phyloP scores from a whole-genome alignment of 164 flowering plant genomes.

The Protea cynaroides region DNA sequence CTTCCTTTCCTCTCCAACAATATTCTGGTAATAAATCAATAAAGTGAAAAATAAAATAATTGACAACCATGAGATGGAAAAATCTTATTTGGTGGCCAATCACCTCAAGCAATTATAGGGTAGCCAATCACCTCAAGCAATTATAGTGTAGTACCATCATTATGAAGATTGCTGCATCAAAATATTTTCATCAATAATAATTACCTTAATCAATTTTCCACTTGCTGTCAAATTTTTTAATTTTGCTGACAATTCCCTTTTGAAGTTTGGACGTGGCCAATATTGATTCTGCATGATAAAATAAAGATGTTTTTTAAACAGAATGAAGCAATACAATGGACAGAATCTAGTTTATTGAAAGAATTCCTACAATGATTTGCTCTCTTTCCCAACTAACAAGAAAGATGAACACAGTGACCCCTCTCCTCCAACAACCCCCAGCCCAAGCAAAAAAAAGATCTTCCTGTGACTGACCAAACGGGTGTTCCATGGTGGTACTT shows the following conservation, averaged over 20 bases:
- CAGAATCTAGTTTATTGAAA: background rate
- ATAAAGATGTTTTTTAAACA: constrained; percentile 2
- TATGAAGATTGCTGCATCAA: background rate
- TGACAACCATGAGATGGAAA: background rate
- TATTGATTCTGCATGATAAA: constrained; percentile 59
- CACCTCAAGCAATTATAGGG: background rate
- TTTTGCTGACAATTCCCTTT: constrained; percentile 72
- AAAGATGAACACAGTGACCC: no score
- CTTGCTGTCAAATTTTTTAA: constrained; percentile 55
- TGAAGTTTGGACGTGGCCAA: constrained; percentile 81
- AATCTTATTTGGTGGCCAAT: background rate
- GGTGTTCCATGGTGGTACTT: background rate
- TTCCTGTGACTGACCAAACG: no score
- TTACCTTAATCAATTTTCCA: constrained; percentile 83
- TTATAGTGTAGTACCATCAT: background rate
- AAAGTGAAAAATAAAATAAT: background rate
- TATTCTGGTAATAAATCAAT: no score
- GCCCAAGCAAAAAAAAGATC: no score
- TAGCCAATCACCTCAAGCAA: background rate
- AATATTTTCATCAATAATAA: background rate
- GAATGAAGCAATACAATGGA: background rate
- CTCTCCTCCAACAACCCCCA: no score
- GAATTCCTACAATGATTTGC: background rate
- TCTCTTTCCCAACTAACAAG: background rate
- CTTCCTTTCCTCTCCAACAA: background rate